These are phyloP conservation scores for Thielaviopsis euricoi DNA, from an alignment of 2,329 filamentous ascomycete genomes.

Conservation along the genomic window DNA sequence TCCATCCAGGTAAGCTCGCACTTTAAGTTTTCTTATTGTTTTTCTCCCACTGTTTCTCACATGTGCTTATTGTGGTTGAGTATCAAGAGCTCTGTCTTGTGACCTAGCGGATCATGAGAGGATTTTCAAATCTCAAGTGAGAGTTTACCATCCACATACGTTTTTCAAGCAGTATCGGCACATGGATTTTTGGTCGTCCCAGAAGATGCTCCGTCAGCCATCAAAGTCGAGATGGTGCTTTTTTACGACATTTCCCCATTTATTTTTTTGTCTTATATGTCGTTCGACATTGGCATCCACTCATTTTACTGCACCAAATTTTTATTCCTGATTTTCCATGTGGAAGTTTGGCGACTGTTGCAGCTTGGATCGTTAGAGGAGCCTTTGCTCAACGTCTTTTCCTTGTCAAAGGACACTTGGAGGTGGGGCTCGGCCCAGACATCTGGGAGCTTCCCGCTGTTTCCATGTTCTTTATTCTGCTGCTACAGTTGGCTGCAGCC, in stretches of 20 bases:
- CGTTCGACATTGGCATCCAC: too few relatives aligned
- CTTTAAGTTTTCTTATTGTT: background rate
- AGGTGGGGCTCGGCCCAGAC: background rate
- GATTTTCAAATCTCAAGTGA: background rate
- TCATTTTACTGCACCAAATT: too few relatives aligned
- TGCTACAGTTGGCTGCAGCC: background rate
- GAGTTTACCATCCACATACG: background rate
- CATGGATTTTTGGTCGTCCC: background rate
- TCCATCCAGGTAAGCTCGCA: background rate
- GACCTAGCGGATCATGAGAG: background rate
- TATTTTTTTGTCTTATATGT: too few relatives aligned
- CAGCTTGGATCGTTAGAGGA: background rate
- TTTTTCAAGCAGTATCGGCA: background rate
- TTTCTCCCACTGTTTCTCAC: background rate
- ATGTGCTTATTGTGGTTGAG: background rate
- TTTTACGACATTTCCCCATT: too few relatives aligned
- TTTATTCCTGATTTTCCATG: too few relatives aligned
- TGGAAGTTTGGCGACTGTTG: background rate
- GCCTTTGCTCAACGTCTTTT: background rate
- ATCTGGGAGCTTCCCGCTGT: background rate
- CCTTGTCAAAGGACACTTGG: background rate
- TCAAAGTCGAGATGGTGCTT: too few relatives aligned
- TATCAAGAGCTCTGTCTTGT: background rate
- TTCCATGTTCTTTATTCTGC: background rate
- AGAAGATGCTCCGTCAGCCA: background rate